Base-by-base conservation (phyloP, 1,139 yeast genomes). In the Yamadazyma triangularis region DNA sequence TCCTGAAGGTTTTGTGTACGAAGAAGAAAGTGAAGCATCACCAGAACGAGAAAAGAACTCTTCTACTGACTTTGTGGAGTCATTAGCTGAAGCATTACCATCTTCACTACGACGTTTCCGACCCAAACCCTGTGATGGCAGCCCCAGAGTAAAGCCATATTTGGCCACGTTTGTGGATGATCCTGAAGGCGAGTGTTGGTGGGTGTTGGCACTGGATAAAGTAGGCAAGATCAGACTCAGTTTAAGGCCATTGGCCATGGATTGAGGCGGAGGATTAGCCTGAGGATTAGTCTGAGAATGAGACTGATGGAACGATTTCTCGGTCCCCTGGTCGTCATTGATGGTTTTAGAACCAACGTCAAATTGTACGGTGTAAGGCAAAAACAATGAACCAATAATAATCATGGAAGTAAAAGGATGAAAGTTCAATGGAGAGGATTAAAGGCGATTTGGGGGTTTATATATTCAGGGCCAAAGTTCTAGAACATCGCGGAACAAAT, bases 281-380 rank as follows among this genome's bases (percentile, higher is more conserved):
- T 6, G 20, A 7, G 20, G 20, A 7, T 18, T 18, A 7, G 20
- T 18, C 9, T 18, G 8, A 18, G 6, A 9, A 18, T 7, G 20
- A 18, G 20, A 9, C 6, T n/a, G n/a, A n/a, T n/a, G n/a, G 22
- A 9, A 10, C 19, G 31, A 19, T 31, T 37, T 8, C 24, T 16
- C 24, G 10, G 15, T 4, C 4, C 20, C 25, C 5, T 27, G 23
- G 12, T 20, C 22, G 8, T 13, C 6, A 9, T 18, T 30, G 7
- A 37, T 41, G 4, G 35, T 29, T 23, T 47, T 46, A 9, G 45
- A 38, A 2, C 54, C 68, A 4, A 79, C 71, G 44, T 80, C 81
- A 48, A 81, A 81, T 42, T 78, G 81, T 22, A 79, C 84, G 3
- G 89, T 79, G 45, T 79, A 77, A 4, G 91, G 89, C 25, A 82